phyloP scores from a whole-genome alignment of 2,329 filamentous ascomycete species.

The Leptographium procerum region DNA sequence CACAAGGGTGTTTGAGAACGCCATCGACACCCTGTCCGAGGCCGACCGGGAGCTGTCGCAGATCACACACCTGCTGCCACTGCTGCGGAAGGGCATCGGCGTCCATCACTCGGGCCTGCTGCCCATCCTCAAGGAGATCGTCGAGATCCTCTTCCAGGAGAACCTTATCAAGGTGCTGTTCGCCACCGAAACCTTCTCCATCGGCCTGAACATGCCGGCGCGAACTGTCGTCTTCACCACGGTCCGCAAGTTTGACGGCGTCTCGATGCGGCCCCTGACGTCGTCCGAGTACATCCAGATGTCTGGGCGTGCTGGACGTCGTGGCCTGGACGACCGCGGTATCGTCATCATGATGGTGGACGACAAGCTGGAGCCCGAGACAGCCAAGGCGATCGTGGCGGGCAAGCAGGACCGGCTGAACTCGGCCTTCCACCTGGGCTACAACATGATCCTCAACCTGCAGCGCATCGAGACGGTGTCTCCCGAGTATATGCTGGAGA shows the following conservation, averaged over 20 bases:
- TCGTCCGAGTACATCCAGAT: conserved; percentile 97
- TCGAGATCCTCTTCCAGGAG: conserved; percentile 98
- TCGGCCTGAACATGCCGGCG: conserved; percentile 96
- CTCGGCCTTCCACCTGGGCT: conserved; percentile 93
- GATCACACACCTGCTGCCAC: conserved; percentile 78
- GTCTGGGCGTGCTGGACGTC: conserved; percentile 91
- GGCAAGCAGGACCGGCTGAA: conserved; percentile 96
- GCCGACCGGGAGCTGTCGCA: conserved; percentile 83
- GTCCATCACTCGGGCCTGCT: conserved; percentile 94
- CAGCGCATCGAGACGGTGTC: conserved; percentile 98
- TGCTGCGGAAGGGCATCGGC: conserved; percentile 84
- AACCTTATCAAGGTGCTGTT: conserved; percentile 96
- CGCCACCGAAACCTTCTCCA: conserved; percentile 96
- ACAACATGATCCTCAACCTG: conserved; percentile 98
- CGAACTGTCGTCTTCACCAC: conserved; percentile 99
- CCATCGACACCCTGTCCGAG: conserved; percentile 83
- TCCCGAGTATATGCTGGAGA: conserved; percentile 96
- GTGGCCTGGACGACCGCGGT: conserved; percentile 93
- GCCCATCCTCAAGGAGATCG: conserved; percentile 94
- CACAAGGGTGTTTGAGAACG: conserved; percentile 83
- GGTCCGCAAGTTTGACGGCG: conserved; percentile 89
- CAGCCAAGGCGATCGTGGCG: conserved; percentile 90
- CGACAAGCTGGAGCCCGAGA: conserved; percentile 86
- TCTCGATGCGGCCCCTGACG: conserved; percentile 68
- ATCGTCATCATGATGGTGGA: conserved; percentile 99